Evolutionary conservation across 2,329 filamentous ascomycete genomes (phyloP), one percentile per base, ranked within the genome.

Genomic region (Chaetothyriales sp.): DNA sequence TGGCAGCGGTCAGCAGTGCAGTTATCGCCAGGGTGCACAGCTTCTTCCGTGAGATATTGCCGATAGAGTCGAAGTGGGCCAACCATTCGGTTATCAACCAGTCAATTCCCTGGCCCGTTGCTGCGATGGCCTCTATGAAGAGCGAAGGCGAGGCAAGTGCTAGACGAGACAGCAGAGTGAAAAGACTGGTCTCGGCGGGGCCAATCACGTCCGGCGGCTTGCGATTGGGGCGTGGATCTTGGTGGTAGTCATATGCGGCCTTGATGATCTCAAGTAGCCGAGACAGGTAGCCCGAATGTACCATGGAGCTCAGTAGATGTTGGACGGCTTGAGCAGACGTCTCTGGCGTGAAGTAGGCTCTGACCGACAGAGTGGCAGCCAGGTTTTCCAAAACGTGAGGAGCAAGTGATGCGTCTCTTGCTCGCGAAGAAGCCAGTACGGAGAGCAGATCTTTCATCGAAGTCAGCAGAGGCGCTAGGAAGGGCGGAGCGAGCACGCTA

Each of bases 101-200:
- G 18, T 62, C 58, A 12, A 71, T 55, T 2, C 60, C 57, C 10
- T 52, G 45, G 3, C 46, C 20, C 15, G 49, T 18, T 9, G 67
- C 63, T 7, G 62, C 61, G 48, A 78, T 61, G 0, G 73, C 74
- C 45, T 73, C 69, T 10, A 81, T 70, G 57, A 95, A 83, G 1
- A 84, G 70, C 2, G 68, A 67, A 0, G 89, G 86, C 39, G 84
- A 83, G 0, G 81, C 80, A 1, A 94, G 69, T 0, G 82, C 78
- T 15, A 96, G 75, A 1, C 89, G 83, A 1, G 86, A 82, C 1
- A 98, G 73, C 1, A 96, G 80, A 3, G 80, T 78, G 62, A 94
- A 84, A 64, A 94, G 95, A 63, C 95, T 86, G 0, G 84, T 84
- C 62, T 95, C 81, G 0, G 85, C 81, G 9, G 88, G 75, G 10